These are phyloP conservation scores for Fragaria vesca DNA, from an alignment of 306 rosid species.

Conservation along the genomic window DNA sequence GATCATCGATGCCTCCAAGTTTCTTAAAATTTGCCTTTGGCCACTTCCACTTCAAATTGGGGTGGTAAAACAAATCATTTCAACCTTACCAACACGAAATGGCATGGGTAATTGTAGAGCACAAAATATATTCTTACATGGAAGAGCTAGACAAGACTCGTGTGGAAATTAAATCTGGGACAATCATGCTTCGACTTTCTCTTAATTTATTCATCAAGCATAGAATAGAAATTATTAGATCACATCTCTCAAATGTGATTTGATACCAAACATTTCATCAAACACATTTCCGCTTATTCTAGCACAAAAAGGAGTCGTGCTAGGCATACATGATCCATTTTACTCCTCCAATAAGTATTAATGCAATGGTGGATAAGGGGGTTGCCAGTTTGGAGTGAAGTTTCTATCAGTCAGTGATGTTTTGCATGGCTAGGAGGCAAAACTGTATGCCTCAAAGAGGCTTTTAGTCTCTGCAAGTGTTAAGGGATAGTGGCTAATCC, in stretches of 20 bases:
- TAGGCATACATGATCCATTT: background rate
- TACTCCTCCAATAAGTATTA: background rate
- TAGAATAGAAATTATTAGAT: too few species aligned
- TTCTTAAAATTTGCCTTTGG: background rate
- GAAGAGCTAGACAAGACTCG: background rate
- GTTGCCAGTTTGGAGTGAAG: background rate
- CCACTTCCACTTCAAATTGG: background rate
- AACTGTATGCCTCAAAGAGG: background rate
- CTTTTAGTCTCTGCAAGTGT: background rate
- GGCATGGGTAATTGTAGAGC: background rate
- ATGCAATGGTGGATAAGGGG: slow-evolving; percentile 1
- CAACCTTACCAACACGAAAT: background rate
- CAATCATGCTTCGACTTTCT: background rate
- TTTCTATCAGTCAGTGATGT: background rate
- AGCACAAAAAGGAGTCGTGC: background rate
- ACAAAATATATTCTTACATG: background rate
- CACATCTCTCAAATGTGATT: background rate
- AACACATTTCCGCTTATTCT: background rate
- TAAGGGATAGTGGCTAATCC: background rate
- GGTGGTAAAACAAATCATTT: background rate
- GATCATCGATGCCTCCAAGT: background rate
- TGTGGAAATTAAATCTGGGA: background rate
- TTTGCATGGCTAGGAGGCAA: background rate
- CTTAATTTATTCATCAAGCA: background rate
- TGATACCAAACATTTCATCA: background rate